phyloP scores from a whole-genome alignment of 352 stramenopile genomes.

The Pilasporangium apinafurcum region DNA sequence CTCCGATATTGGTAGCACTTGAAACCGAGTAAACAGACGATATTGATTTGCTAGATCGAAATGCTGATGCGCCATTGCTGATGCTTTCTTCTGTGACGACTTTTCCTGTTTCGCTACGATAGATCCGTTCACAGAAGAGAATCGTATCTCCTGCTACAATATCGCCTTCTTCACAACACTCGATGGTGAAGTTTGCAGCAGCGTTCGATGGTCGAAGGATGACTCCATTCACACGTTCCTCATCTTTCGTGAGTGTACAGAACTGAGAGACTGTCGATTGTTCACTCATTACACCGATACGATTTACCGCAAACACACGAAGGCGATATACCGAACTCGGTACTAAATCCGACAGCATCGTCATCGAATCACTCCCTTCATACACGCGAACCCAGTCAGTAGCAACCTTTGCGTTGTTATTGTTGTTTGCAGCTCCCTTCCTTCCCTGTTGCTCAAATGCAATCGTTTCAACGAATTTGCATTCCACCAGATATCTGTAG shows the following conservation, averaged over 20 bases:
- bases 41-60: slow-evolving; percentile 1
- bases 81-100: slow-evolving; percentile 14
- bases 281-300: slow-evolving; percentile 38
- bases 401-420: not conserved
- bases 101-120: slow-evolving; percentile 32
- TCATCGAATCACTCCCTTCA: slow-evolving; percentile 68
- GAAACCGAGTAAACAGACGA: slow-evolving; percentile 44
- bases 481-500: slow-evolving; percentile 70
- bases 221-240: slow-evolving; percentile 28
- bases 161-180: slow-evolving; percentile 70
- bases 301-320: slow-evolving; percentile 79
- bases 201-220: slow-evolving; percentile 29
- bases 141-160: slow-evolving; percentile 86
- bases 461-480: slow-evolving; percentile 61
- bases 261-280: slow-evolving; percentile 80
- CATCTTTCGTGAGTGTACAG: slow-evolving; percentile 61
- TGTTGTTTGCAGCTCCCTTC: not conserved
- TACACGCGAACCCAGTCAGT: slow-evolving; percentile 70
- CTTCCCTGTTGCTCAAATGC: slow-evolving; percentile 1
- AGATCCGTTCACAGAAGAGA: slow-evolving; percentile 90
- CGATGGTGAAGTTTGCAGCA: slow-evolving; percentile 63
- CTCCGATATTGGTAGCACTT: slow-evolving; percentile 12
- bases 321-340: slow-evolving; percentile 83
- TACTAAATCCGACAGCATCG: slow-evolving; percentile 53
- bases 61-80: slow-evolving; percentile 4